phyloP scores from a whole-genome alignment of 257 asterid species.

The Solanum bulbocastanum region DNA sequence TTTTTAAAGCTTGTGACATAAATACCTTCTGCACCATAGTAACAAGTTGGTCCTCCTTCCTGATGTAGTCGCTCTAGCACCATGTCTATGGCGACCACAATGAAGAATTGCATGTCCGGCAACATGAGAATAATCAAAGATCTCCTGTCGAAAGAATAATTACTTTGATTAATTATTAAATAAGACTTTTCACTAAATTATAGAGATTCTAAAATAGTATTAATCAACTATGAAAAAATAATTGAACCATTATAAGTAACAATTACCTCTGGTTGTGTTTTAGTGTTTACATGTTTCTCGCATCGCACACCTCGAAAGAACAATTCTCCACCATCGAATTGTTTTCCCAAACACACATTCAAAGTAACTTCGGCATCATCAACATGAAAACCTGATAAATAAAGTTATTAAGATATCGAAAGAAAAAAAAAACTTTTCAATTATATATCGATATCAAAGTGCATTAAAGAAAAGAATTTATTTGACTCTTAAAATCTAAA shows the following conservation, averaged over 20 bases:
- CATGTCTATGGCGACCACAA: constrained; percentile 96
- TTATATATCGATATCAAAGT: too few relatives aligned
- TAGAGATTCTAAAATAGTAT: neutral
- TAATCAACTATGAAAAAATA: neutral
- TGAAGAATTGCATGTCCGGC: constrained; percentile 87
- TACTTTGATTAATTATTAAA: neutral
- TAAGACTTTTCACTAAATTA: neutral
- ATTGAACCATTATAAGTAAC: neutral
- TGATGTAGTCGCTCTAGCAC: constrained; percentile 87
- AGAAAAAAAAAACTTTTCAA: too few relatives aligned
- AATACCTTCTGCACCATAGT: constrained; percentile 94
- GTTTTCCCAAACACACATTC: constrained; percentile 88
- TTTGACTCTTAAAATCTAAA: neutral
- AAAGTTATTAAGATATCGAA: too few relatives aligned
- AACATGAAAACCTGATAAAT: constrained; percentile 72
- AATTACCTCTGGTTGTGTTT: constrained; percentile 64
- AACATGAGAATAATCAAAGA: constrained; percentile 58
- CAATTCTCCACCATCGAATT: constrained; percentile 82
- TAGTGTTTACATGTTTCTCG: constrained; percentile 86
- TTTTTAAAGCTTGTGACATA: neutral
- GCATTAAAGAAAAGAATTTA: too few relatives aligned
- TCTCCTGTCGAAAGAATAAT: constrained; percentile 32
- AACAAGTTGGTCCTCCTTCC: constrained; percentile 72
- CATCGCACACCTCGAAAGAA: constrained; percentile 91
- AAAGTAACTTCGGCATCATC: constrained; percentile 96